phyloP scores from a whole-genome alignment of 2,329 filamentous ascomycete genomes.

The Colletotrichum melonis region DNA sequence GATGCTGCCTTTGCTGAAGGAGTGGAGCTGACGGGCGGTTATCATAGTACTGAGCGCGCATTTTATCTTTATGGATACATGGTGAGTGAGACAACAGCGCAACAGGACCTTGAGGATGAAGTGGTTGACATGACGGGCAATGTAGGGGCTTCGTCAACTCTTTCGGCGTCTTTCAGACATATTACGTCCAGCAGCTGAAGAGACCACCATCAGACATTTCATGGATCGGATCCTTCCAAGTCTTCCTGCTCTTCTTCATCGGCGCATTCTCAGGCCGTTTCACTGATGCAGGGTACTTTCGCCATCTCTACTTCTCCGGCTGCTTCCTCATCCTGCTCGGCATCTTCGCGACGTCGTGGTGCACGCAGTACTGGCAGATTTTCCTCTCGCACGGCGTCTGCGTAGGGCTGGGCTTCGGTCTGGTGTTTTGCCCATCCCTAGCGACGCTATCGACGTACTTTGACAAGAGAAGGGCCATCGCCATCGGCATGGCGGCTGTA shows the following conservation, averaged over 20 bases:
- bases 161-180: slow-evolving; percentile 58
- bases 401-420: slow-evolving; percentile 63
- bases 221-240: slow-evolving; percentile 58
- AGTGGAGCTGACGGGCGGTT: background rate
- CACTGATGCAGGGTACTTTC: slow-evolving; percentile 57
- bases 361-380: slow-evolving; percentile 59
- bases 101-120: background rate
- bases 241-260: slow-evolving; percentile 54
- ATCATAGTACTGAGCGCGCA: slow-evolving; percentile 10
- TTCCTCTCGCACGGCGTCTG: slow-evolving; percentile 62
- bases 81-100: slow-evolving; percentile 1
- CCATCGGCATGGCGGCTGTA: slow-evolving; percentile 68
- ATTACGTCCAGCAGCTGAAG: slow-evolving; percentile 51
- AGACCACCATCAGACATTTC: slow-evolving; percentile 51
- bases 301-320: slow-evolving; percentile 50
- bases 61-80: slow-evolving; percentile 35
- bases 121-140: background rate
- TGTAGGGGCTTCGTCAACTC: slow-evolving; percentile 57
- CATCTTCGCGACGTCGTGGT: slow-evolving; percentile 57
- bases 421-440: slow-evolving; percentile 67
- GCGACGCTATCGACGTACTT: slow-evolving; percentile 74
- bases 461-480: slow-evolving; percentile 62
- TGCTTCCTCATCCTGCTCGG: slow-evolving; percentile 53
- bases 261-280: slow-evolving; percentile 55
- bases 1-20: background rate